Conservation (phyloP, 1,284 basidiomycete genomes). For the Cerioporus squamosus region DNA sequence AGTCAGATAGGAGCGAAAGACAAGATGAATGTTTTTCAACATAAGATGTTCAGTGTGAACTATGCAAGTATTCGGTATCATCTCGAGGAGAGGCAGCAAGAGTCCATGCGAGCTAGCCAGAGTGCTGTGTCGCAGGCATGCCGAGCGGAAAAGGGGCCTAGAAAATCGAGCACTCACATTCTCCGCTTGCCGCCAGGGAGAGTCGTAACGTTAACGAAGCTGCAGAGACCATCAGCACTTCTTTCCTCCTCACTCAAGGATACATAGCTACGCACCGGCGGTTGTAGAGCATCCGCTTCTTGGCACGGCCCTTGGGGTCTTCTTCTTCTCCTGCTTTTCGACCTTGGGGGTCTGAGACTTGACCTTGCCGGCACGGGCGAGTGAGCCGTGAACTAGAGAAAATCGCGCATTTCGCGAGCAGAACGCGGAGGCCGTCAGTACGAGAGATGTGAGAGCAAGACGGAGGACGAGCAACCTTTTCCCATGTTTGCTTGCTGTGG, state of each 20-base stretch:
- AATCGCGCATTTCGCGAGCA: background rate
- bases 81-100: conserved; percentile 40
- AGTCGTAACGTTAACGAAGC: conserved; percentile 95
- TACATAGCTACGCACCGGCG: conserved; percentile 67
- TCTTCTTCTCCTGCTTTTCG: conserved; percentile 98
- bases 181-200: conserved; percentile 92
- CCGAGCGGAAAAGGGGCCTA: conserved; percentile 10
- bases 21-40: conserved; percentile 83
- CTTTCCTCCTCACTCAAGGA: background rate
- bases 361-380: conserved; percentile 99
- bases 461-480: conserved; percentile 51
- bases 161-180: conserved; percentile 73
- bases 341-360: conserved; percentile 98
- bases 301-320: conserved; percentile 93
- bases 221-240: conserved; percentile 36
- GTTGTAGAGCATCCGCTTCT: conserved; percentile 96
- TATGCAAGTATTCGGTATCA: conserved; percentile 81
- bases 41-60: conserved; percentile 88
- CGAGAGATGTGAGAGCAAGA: conserved; percentile 5
- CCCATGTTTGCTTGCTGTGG: conserved; percentile 63
- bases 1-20: conserved; percentile 95
- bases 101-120: background rate
- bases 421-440: conserved; percentile 10
- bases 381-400: conserved; percentile 92
- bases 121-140: background rate